Base-by-base conservation (phyloP, 306 rosid genomes). In the Cicer judaicum region DNA sequence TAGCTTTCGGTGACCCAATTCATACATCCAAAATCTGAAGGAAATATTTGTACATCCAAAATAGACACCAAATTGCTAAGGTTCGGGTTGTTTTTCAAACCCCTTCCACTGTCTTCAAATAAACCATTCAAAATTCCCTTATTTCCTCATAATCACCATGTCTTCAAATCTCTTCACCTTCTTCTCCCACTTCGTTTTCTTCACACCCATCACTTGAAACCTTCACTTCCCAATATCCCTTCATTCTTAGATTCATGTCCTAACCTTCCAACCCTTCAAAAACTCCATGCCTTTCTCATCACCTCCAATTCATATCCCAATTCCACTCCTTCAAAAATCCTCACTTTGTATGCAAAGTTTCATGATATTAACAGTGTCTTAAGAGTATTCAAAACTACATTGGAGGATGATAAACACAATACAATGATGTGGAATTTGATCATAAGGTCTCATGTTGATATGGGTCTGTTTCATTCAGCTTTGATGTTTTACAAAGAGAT, bases 141-240 rank as follows among this genome's bases (percentile, higher is more conserved):
- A 4, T 54, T 72, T 60, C 59, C 24, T 56, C 53, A 0, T 21
- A 47, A 61, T 18, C 54, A 41, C 36, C 72, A 88, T 83, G 89
- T 14, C 57, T 63, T 79, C 8, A 73, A 57, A 18, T 68, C 72
- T 19, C 59, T 73, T 41, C 67, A 59, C 8, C 19, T 43, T 73
- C 13, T 55, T 79, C 64, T 50, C 44, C 66, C 55, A 34, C 61
- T 54, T n/a, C 56, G 80, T 75, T 50, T 85, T 73, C 75, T 88
- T 70, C 84, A 38, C 80, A 15, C 85, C 89, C 85, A 82, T 88
- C 74, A 80, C 88, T 29, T 84, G 82, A 86, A 77, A 68, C 48
- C 41, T 46, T 60, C 24, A 10, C 44, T 12, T 61, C 83, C 36
- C 73, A 40, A 55, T 49, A 29, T 44, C 73, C 24, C 42, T 67